phyloP scores from a whole-genome alignment of 1,284 basidiomycete genomes.

The Cutaneotrichosporon spelunceum region DNA sequence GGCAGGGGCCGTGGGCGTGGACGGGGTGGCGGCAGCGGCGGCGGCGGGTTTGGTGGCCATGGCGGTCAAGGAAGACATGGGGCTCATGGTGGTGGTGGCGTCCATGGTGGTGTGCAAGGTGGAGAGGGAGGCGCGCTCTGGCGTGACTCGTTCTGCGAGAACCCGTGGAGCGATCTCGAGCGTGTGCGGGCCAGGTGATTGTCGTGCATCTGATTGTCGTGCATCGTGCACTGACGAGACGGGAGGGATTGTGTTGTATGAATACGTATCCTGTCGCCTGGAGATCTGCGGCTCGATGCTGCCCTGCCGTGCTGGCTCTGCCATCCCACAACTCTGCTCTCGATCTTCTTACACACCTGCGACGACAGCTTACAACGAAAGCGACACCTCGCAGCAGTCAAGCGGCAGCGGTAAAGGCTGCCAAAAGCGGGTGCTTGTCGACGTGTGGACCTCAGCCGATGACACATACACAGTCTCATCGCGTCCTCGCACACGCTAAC shows the following conservation, averaged over 20 bases:
- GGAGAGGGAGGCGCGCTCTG: conserved; percentile 26
- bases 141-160: conserved; percentile 40
- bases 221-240: neutral
- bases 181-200: neutral
- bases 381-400: too few relatives aligned
- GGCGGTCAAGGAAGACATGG: conserved; percentile 12
- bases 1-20: conserved; percentile 1
- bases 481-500: too few relatives aligned
- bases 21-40: conserved; percentile 10
- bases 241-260: neutral
- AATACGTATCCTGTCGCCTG: neutral
- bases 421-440: too few relatives aligned
- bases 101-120: conserved; percentile 7
- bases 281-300: neutral
- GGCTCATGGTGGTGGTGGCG: conserved; percentile 4
- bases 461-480: too few relatives aligned
- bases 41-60: conserved; percentile 3
- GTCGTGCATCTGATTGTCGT: neutral
- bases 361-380: too few relatives aligned
- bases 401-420: too few relatives aligned
- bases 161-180: conserved; percentile 37
- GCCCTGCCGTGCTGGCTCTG: neutral
- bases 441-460: too few relatives aligned
- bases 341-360: too few relatives aligned
- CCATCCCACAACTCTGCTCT: neutral